phyloP scores from a whole-genome alignment of 257 asterid species.

The Solanum tarapatanum region DNA sequence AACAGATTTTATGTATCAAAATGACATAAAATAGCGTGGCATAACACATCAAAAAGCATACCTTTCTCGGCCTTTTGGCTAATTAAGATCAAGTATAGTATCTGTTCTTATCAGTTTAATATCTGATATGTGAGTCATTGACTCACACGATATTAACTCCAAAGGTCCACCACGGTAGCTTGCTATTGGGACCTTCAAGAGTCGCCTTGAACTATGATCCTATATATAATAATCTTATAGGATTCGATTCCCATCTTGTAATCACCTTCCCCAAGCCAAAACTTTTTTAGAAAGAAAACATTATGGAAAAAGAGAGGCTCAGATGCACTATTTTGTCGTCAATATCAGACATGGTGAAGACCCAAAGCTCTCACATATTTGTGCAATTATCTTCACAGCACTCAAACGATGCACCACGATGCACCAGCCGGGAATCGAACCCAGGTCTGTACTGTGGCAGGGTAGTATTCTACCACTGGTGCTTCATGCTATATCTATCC shows the following conservation, averaged over 20 bases:
- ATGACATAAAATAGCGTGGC: neutral
- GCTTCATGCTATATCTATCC: slow-evolving; percentile 5
- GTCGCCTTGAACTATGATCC: neutral
- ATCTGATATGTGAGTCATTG: slow-evolving; percentile 13
- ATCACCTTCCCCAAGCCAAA: no score
- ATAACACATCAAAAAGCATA: slow-evolving; percentile 8
- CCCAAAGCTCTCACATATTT: no score
- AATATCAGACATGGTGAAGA: no score
- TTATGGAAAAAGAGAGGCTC: no score
- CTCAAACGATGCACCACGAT: slow-evolving; percentile 31
- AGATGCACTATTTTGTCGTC: no score
- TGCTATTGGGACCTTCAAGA: neutral
- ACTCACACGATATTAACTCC: neutral
- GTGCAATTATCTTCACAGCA: no score
- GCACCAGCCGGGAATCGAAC: slow-evolving; percentile 86
- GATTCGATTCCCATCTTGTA: no score
- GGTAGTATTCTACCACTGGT: slow-evolving; percentile 85
- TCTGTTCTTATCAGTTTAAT: slow-evolving; percentile 29
- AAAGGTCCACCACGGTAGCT: neutral
- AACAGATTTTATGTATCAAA: neutral
- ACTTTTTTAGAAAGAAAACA: no score
- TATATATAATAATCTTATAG: no score
- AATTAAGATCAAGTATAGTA: slow-evolving; percentile 35
- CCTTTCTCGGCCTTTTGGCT: slow-evolving; percentile 82
- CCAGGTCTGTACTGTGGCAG: slow-evolving; percentile 79